phyloP scores from a whole-genome alignment of 2,329 filamentous ascomycete genomes.

The Bisporella sp. region DNA sequence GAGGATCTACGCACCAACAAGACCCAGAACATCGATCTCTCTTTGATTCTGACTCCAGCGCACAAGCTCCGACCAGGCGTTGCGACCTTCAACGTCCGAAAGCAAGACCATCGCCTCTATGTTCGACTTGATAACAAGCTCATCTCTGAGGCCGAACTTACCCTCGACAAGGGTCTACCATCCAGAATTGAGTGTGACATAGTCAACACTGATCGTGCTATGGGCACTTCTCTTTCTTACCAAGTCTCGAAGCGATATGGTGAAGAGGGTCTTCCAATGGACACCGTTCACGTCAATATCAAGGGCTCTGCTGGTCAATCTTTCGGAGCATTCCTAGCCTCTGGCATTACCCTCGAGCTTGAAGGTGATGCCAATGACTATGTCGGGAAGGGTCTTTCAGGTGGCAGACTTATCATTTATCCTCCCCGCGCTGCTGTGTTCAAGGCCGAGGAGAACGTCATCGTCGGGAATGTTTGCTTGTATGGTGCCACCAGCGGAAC shows the following conservation, averaged over 20 bases:
- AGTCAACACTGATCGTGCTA: slow-evolving; percentile 90
- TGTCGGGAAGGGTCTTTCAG: slow-evolving; percentile 91
- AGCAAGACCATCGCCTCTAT: slow-evolving; percentile 93
- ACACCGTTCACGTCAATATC: slow-evolving; percentile 94
- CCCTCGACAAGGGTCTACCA: slow-evolving; percentile 87
- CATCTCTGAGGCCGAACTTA: slow-evolving; percentile 90
- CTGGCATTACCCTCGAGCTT: slow-evolving; percentile 88
- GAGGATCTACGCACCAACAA: slow-evolving; percentile 85
- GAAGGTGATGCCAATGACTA: slow-evolving; percentile 97
- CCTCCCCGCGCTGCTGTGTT: slow-evolving; percentile 84
- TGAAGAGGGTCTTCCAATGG: slow-evolving; percentile 79
- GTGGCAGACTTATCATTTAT: slow-evolving; percentile 88
- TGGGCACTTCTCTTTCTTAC: slow-evolving; percentile 92
- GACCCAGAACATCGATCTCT: slow-evolving; percentile 88
- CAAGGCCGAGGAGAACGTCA: slow-evolving; percentile 92
- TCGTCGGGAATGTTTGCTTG: slow-evolving; percentile 90
- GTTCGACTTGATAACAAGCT: slow-evolving; percentile 94
- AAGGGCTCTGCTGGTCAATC: slow-evolving; percentile 95
- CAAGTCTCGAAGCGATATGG: slow-evolving; percentile 91
- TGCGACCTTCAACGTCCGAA: slow-evolving; percentile 94
- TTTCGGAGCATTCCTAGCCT: slow-evolving; percentile 88
- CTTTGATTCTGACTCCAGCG: slow-evolving; percentile 88
- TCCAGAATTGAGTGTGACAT: slow-evolving; percentile 93
- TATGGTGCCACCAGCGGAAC: slow-evolving; percentile 89
- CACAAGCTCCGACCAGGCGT: slow-evolving; percentile 91